Evolutionary conservation across 352 stramenopile species (phyloP), one percentile per base, ranked within the genome.

Genomic region (Phytophthora palmivora): DNA sequence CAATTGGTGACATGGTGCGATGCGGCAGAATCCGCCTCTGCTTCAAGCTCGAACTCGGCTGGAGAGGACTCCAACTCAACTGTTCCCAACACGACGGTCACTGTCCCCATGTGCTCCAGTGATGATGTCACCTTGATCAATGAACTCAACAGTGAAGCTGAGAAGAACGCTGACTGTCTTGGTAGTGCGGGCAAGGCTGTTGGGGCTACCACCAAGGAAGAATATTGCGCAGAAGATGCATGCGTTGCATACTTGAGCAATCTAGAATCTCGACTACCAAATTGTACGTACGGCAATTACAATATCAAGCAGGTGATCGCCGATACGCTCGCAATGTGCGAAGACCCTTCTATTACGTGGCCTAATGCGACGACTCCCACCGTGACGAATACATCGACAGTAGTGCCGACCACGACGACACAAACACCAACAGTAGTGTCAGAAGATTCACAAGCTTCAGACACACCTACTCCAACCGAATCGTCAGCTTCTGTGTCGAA

Each of bases 261-360:
- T 15, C 4, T 62, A 14, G 44, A 50, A 33, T 11, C 9, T 19
- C 24, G 46, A 62, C 34, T 67, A 10, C 51, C 59, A 1, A 58
- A 53, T 44, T 54, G 59, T 51, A 68, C 33, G 5, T 45, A 56
- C 36, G 39, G 32, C 7, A 52, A 45, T 30, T 47, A 53, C 51
- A 68, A 68, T 21, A 19, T 48, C 9, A 68, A 58, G 37, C 59
- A 66, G 18, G 32, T 22, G 22, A 16, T 44, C 18, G 56, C 56
- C 19, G 45, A 63, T 18, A 37, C 22, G 11, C 37, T 68, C 8
- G 44, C 59, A 6, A 3, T 53, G 36, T 63, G 51, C 28, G 16
- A 49, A 12, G 44, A 62, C 14, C 9, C 37, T 34, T 57, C 12
- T 38, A 7, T 28, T 6, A 28, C 16, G 16, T 51, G 42, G 58